Conservation (phyloP, 306 rosid species). For the Purshia tridentata region DNA sequence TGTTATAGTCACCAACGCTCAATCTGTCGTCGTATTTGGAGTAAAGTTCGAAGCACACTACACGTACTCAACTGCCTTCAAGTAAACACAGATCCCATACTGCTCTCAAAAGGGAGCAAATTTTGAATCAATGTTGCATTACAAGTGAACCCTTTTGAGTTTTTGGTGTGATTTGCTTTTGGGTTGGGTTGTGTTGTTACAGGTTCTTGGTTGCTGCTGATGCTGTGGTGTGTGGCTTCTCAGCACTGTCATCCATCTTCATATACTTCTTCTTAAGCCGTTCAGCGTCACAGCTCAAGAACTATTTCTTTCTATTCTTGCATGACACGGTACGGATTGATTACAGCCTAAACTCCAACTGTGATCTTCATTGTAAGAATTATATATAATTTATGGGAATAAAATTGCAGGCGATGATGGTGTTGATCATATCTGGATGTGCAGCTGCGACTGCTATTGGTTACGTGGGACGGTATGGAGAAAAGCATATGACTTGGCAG, state of each 20-base stretch:
- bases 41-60: slow-evolving; percentile 49
- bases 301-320: slow-evolving; percentile 40
- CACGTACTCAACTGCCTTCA: slow-evolving; percentile 50
- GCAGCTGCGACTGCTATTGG: slow-evolving; percentile 69
- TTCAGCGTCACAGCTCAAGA: slow-evolving; percentile 15
- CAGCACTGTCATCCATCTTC: slow-evolving; percentile 39
- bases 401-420: slow-evolving; percentile 43
- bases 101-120: too few relatives aligned
- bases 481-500: slow-evolving; percentile 49
- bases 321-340: slow-evolving; percentile 41
- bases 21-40: slow-evolving; percentile 43
- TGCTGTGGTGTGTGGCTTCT: slow-evolving; percentile 38
- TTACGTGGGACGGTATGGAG: slow-evolving; percentile 61
- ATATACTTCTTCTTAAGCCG: slow-evolving; percentile 21
- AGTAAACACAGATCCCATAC: slow-evolving; percentile 33
- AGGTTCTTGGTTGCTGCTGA: slow-evolving; percentile 68
- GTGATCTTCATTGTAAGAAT: too few relatives aligned
- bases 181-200: background rate
- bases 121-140: too few relatives aligned
- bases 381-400: too few relatives aligned
- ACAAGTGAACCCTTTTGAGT: too few relatives aligned
- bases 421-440: slow-evolving; percentile 60
- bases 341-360: too few relatives aligned
- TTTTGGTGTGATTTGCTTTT: background rate
- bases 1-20: slow-evolving; percentile 49